Base-by-base conservation (phyloP, 371 early-diverging fungal species). In the Mortierella sp. region DNA sequence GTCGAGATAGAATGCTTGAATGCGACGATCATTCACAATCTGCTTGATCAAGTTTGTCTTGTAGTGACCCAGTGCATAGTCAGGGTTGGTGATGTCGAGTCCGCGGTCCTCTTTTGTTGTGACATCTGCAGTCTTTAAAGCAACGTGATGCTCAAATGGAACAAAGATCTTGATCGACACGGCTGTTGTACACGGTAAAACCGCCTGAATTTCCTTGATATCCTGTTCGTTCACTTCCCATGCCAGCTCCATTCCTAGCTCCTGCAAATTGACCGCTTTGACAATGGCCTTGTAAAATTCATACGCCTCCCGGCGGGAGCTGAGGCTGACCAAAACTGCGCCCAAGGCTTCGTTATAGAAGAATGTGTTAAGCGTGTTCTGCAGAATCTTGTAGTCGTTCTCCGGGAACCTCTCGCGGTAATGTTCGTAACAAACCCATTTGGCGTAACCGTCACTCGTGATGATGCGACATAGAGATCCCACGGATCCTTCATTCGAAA, bases 391-490 rank as follows among this genome's bases (percentile, higher is more conserved):
- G 48, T 47, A 51, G 43, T 66, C 58, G 42, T 66, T 66, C 42
- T 46, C 53, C 4, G 62, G 62, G 27, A 61, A 61, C 24, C 54
- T 38, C 28, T 61, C 62, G 18, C 59, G 59, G 30, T 66, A 66
- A 38, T 66, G 67, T 27, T 66, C 67, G 26, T 53, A 53, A 13
- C 65, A 64, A 3, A 64, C 65, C 65, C 65, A 64, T 26, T 64
- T 62, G 4, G 54, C 62, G 19, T 56, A 55, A 13, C 64, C 64
- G 23, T 64, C 55, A 14, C 26, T 27, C 26, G 64, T 64, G 14
- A 56, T 56, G 21, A 56, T 64, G 14, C 64, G 47, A 55, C 46
- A 64, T 27, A 64, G 48, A 8, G 55, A 49, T n/a, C 64, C 64
- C 2, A 54, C 54, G 3, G 62, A 61, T 3, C 62, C 62, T 54